Evolutionary conservation across 768 basidiomycete species (phyloP).

Genomic region (Hortiboletus campestris): DNA sequence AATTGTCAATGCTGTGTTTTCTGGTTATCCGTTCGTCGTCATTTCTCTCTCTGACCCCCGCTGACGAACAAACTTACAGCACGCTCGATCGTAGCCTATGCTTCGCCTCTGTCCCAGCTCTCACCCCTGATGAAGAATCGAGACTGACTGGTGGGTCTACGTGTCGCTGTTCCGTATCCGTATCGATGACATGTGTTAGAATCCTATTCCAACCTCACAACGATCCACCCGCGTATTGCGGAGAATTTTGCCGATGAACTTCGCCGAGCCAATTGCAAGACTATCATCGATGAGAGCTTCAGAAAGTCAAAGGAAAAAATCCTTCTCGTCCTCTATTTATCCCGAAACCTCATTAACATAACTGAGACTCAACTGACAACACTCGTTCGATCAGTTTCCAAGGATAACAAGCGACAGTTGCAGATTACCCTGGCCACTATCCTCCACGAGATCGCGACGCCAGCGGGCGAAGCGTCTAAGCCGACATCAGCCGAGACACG

Average conservation of each 20-base stretch:
- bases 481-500: slow-evolving; percentile 9
- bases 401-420: slow-evolving; percentile 13
- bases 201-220: slow-evolving; percentile 14
- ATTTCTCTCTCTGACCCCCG: neutral
- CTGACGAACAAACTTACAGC: slow-evolving; percentile 5
- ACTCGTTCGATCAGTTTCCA: slow-evolving; percentile 15
- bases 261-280: slow-evolving; percentile 10
- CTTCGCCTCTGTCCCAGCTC: slow-evolving; percentile 9
- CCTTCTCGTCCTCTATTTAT: slow-evolving; percentile 16
- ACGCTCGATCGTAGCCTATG: slow-evolving; percentile 19
- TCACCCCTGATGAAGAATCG: slow-evolving; percentile 15
- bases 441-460: slow-evolving; percentile 9
- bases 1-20: slow-evolving; percentile 28
- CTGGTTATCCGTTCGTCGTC: slow-evolving; percentile 20
- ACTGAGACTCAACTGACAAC: slow-evolving; percentile 12
- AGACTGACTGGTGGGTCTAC: slow-evolving; percentile 10
- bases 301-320: slow-evolving; percentile 26
- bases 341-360: slow-evolving; percentile 9
- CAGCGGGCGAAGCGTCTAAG: neutral
- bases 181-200: slow-evolving; percentile 4
- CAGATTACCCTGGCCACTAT: slow-evolving; percentile 14
- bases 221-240: slow-evolving; percentile 17
- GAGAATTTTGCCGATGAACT: slow-evolving; percentile 22
- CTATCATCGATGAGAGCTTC: slow-evolving; percentile 18
- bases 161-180: neutral